These are phyloP conservation scores for Phyllosticta paracitricarpa DNA, from an alignment of 2,329 filamentous ascomycete genomes.

Conservation along the genomic window DNA sequence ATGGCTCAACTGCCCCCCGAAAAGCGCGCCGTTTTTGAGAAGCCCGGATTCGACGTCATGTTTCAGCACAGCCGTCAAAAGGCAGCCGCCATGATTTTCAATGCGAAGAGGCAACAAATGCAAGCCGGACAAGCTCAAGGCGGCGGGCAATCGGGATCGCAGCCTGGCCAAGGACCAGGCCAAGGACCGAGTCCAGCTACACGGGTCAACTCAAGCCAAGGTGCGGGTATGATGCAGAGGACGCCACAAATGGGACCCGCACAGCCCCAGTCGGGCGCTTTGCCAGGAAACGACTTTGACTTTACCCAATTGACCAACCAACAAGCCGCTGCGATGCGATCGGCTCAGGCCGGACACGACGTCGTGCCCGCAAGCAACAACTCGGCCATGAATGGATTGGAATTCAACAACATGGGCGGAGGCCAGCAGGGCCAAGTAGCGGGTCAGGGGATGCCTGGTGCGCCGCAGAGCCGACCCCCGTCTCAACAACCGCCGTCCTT, in stretches of 20 bases:
- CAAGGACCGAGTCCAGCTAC: background rate
- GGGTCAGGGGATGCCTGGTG: constrained; percentile 1
- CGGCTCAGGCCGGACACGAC: constrained; percentile 50
- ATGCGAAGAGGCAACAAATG: constrained; percentile 19
- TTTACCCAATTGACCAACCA: constrained; percentile 47
- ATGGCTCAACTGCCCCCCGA: constrained; percentile 38
- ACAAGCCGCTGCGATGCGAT: constrained; percentile 51
- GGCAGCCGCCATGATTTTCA: constrained; percentile 18
- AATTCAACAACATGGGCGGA: constrained; percentile 18
- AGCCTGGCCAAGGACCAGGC: constrained; percentile 22
- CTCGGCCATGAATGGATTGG: constrained; percentile 27
- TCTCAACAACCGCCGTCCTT: constrained; percentile 3
- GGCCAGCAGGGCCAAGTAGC: constrained; percentile 2
- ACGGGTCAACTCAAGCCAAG: constrained; percentile 19
- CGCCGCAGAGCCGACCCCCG: constrained; percentile 3
- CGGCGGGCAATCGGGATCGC: constrained; percentile 15
- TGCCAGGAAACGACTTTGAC: constrained; percentile 31
- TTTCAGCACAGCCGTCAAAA: constrained; percentile 28
- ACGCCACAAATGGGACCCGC: constrained; percentile 26
- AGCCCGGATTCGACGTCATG: constrained; percentile 38
- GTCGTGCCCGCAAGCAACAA: constrained; percentile 56
- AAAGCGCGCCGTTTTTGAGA: constrained; percentile 35
- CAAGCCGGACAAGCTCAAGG: background rate
- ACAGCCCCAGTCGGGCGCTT: constrained; percentile 20
- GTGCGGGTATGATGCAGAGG: constrained; percentile 10